Evolutionary conservation across 2,329 filamentous ascomycete genomes (phyloP).

Genomic region (Trichoderma sp.): DNA sequence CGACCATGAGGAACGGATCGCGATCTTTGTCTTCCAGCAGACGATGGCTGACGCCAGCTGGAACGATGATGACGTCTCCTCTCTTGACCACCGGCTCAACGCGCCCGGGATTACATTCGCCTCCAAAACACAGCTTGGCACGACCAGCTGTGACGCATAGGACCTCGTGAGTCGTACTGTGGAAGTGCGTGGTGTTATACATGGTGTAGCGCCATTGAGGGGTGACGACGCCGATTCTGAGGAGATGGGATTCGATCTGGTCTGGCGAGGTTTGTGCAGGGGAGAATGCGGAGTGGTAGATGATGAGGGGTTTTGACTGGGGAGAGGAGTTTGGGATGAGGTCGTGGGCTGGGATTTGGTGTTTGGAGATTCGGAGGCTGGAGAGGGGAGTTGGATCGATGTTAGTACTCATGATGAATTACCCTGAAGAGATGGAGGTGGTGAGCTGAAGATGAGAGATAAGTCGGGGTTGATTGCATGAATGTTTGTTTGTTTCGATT

Average conservation of each 20-base stretch:
- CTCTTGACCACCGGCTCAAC: conserved; percentile 54
- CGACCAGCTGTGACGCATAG: conserved; percentile 57
- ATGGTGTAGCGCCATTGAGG: conserved; percentile 70
- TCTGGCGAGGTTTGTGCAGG: not conserved
- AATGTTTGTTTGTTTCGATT: not conserved
- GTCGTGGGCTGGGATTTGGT: conserved; percentile 1
- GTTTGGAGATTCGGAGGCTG: conserved; percentile 2
- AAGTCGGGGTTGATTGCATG: no score
- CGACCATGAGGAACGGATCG: conserved; percentile 54
- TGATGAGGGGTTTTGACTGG: conserved; percentile 10
- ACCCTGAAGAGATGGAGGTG: not conserved
- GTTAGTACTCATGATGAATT: not conserved
- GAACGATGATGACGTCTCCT: conserved; percentile 64
- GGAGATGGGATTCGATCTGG: conserved; percentile 1
- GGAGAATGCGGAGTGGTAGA: conserved; percentile 9
- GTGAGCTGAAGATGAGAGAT: not conserved
- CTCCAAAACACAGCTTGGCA: conserved; percentile 64
- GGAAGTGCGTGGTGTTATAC: conserved; percentile 65
- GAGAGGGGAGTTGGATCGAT: not conserved
- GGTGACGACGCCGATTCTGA: conserved; percentile 41
- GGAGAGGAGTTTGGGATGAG: conserved; percentile 13
- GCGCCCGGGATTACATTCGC: conserved; percentile 42
- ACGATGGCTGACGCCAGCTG: conserved; percentile 63
- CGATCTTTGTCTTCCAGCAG: conserved; percentile 54
- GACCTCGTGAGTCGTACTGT: conserved; percentile 65